Base-by-base conservation (phyloP, 768 basidiomycete genomes). In the Lactarius deliciosus region DNA sequence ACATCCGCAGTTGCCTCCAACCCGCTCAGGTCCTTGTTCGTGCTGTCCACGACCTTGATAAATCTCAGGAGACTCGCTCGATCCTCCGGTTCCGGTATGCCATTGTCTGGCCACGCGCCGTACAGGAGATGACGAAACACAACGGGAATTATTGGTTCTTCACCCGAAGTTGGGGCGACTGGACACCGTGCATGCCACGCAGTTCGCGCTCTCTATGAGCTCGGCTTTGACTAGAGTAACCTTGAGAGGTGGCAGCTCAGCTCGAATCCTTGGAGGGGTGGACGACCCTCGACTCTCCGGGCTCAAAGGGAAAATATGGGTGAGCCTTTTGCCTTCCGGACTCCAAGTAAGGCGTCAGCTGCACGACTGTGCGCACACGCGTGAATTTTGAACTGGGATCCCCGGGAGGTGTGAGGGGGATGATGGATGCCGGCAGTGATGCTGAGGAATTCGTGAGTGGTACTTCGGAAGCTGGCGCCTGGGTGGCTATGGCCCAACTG, bases 401-500 rank as follows among this genome's bases (percentile, higher is more conserved):
- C 54, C n/a, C 50, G 2, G 70, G 72, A 0, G 78, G 77, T 3
- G 68, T 72, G 2, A 80, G 74, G 32, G 77, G 65, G 32, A n/a
- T n/a, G 83, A 81, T 85, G 83, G 41, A 84, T 74, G 10, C 61
- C 68, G 18, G 62, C 65, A 68, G 94, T 79, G 57, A 90, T 75
- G 69, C 85, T 90, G 73, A 96, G 84, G 76, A 94, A 94, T 5
- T 90, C 78, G 72, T 94, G 89, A 0, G 83, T 80, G 0, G 92
- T 91, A 57, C 79, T 74, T 5, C n/a, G 82, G 84, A 40, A 93
- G 77, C n/a, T 0, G 94, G 92, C 0, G 93, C 94, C 73, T 95
- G 93, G 0, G 91, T 83, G 3, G 92, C 91, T 65, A 95, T 90
- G 90, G 92, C 93, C 85, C 85, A 87, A 72, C 86, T n/a, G 90